Base-by-base conservation (phyloP, 371 early-diverging fungal genomes). In the Syncephalastrum contaminatum region DNA sequence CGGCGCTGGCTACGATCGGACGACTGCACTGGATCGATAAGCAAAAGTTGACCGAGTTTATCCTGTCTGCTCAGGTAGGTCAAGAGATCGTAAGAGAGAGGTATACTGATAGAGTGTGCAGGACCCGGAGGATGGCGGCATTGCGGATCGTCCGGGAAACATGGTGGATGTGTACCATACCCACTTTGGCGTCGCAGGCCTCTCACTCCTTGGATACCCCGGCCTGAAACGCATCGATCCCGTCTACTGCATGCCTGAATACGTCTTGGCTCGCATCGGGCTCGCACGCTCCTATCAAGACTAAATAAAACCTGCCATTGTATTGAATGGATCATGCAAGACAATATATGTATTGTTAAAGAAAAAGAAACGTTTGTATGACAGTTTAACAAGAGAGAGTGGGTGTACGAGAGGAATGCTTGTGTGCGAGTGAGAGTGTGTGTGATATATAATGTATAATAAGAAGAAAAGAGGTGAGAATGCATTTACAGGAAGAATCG, bases 81-180 rank as follows among this genome's bases (percentile, higher is more conserved):
- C 44, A 10, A 3, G 2, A 30, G 2, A 49, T n/a, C 13, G 1
- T 0, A 25, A 12, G 3, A 6, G 6, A 25, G 4, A 39, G 6
- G 22, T 16, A 21, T 43, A 22, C 19, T 56, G n/a, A 47, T 27
- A 12, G n/a, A 13, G 16, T 24, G 5, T 13, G 14, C 62, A 87
- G 85, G 95, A 96, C 67, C 62, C 80, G 8, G 90, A 90, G 20
- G 64, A 78, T n/a, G 99, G 99, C 36, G 99, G 99, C 7, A 94
- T 99, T 58, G 86, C 97, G 10, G 99, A 99, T 80, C 82, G 98
- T 20, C 92, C 92, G 14, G 96, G 93, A 4, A 89, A 99, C 63
- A 77, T 91, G 65, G 87, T 93, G 0, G 99, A 99, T 73, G 92
- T 99, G 2, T 99, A 94, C 67, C 99, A 99, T 69, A 97, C 98